Base-by-base conservation (phyloP, 352 stramenopile species). In the Pythium scleroteichum region DNA sequence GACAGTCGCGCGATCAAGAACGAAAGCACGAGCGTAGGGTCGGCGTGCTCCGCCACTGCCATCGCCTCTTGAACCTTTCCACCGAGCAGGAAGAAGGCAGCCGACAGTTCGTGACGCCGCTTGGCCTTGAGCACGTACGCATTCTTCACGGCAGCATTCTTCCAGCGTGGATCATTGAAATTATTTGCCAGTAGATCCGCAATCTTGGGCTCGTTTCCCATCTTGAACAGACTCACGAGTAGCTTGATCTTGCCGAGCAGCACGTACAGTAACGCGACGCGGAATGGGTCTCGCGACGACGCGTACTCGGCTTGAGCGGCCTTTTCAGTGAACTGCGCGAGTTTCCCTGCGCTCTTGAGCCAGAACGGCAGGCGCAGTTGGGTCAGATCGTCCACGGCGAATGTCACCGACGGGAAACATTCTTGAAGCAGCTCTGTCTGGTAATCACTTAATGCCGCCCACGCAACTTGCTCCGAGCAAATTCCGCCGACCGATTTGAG, bases 121-220 rank as follows among this genome's bases (percentile, higher is more conserved):
- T 97, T 95, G 16, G 79, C 78, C 57, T 96, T 94, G 17, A 97
- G 62, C 32, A 94, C 86, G 56, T 91, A 96, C 0, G 88, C 88
- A 46, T 97, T 97, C 66, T 97, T 97, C n/a, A 95, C 83, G 14
- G 88, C 87, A 10, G 85, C 87, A 45, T 87, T 93, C 48, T 88
- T 87, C 88, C 88, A 96, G 33, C 85, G 79, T 26, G 75, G 51
- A 19, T 97, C 85, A 0, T 69, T 66, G 64, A 97, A 96, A 54
- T 97, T 76, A 54, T 96, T 95, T 14, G 62, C 70, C 10, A 97
- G 27, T 3, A 97, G 66, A 23, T 95, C 87, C 9, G 64, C 72
- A 38, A 95, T 95, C 22, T 88, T 86, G 4, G 69, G 66, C 54
- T 97, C 88, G 27, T 88, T 85, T 17, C 63, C 73, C 68, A 97